phyloP scores from a whole-genome alignment of 257 asterid genomes.

The Haberlea rhodopensis region DNA sequence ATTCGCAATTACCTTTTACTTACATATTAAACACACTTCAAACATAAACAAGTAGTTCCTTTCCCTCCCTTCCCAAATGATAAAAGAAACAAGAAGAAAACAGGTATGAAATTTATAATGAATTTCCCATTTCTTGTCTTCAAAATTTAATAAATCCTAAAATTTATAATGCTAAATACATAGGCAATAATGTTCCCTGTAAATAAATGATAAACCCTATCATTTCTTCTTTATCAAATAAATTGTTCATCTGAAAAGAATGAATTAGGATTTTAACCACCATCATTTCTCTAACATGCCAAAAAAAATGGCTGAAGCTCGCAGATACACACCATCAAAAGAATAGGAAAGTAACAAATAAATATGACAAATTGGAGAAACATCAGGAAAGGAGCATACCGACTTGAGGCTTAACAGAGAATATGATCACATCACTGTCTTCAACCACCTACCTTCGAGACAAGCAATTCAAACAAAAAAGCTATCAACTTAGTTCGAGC shows the following conservation, averaged over 20 bases:
- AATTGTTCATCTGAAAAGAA: not conserved
- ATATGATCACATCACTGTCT: conserved; percentile 76
- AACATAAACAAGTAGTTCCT: too few species aligned
- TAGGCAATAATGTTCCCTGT: conserved; percentile 1
- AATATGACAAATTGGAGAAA: not conserved
- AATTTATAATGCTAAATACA: not conserved
- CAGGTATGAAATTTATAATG: not conserved
- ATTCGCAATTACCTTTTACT: too few species aligned
- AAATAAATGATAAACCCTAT: not conserved
- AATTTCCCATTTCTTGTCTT: too few species aligned
- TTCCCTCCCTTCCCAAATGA: not conserved
- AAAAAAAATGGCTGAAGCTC: not conserved
- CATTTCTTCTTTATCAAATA: not conserved
- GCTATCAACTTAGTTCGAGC: conserved; percentile 6
- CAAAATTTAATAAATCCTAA: not conserved
- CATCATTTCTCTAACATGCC: not conserved
- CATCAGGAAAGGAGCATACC: conserved; percentile 39
- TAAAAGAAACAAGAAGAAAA: not conserved
- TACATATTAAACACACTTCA: not conserved
- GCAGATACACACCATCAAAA: not conserved
- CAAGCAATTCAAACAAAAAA: conserved; percentile 14
- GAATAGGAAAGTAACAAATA: conserved; percentile 1
- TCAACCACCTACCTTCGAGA: conserved; percentile 70
- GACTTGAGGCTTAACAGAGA: conserved; percentile 94
- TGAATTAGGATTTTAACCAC: not conserved